Base-by-base conservation (phyloP, 2,329 filamentous ascomycete species). In the Fusarium cicatricum region DNA sequence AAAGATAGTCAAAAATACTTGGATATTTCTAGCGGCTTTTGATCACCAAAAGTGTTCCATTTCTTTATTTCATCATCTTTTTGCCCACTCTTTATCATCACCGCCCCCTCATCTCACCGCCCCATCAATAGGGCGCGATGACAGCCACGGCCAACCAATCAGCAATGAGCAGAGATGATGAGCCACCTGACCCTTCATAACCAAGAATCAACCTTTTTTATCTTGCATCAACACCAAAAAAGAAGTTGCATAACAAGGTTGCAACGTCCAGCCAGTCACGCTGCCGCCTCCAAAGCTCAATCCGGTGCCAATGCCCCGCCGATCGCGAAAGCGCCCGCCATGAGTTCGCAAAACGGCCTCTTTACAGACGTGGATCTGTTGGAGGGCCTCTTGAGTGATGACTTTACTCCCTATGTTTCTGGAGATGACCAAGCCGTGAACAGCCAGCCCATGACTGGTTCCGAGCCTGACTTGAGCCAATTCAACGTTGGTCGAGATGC, bases 111-210 rank as follows among this genome's bases (percentile, higher is more conserved):
- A 57, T 56, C 57, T 57, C 47, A 61, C 45, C 15, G 57, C 58
- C 62, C 62, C 62, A 65, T 60, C 47, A 64, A 59, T 63, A 64
- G 62, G 62, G 62, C 62, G 62, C 16, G 37, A 65, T 65, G 62
- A 64, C 62, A 64, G 62, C 47, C 50, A 3, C 21, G 29, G 32
- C 11, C 16, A 44, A n/a, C 59, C 59, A 62, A 62, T 48, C 48
- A 51, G 8, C 38, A 41, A 1, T 4, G 32, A 32, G n/a, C 36
- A 29, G 31, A n/a, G 10, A 3, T 34, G 33, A 10, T 6, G 23
- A 8, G 23, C 23, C 23, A 26, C 23, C 6, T 26, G 45, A 48
- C 55, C 54, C 56, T 45, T 56, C 40, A 52, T 31, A 15, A 34
- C 38, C 48, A 40, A 46, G 46, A 38, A 41, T 37, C 28, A 36